These are phyloP conservation scores for Hypoxylon sp. DNA, from an alignment of 2,329 filamentous ascomycete species.

Conservation along the genomic window DNA sequence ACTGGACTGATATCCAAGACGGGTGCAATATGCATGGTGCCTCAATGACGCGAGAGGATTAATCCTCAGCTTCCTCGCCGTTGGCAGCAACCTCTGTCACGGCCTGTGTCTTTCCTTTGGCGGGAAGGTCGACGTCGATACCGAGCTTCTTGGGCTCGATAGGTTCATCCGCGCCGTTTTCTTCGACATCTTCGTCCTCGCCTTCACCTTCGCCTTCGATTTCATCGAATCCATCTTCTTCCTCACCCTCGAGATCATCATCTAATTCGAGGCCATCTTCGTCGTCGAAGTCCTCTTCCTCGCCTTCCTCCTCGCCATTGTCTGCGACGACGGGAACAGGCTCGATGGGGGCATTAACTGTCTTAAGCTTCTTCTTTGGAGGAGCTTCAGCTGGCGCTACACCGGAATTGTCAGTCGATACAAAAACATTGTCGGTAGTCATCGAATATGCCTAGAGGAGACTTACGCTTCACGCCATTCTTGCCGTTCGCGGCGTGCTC, in stretches of 20 bases:
- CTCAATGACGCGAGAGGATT: conserved; percentile 3
- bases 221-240: conserved; percentile 37
- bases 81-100: conserved; percentile 32
- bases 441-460: not conserved
- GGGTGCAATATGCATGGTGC: not conserved
- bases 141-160: conserved; percentile 40
- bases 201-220: conserved; percentile 32
- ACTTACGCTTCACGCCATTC: conserved; percentile 46
- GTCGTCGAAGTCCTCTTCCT: conserved; percentile 44
- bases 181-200: conserved; percentile 29
- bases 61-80: conserved; percentile 41
- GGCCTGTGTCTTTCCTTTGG: conserved; percentile 30
- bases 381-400: conserved; percentile 39
- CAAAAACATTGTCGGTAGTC: conserved; percentile 2
- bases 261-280: conserved; percentile 40
- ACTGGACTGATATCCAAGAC: not conserved
- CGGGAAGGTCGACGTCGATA: conserved; percentile 41
- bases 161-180: conserved; percentile 33
- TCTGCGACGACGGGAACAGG: conserved; percentile 39
- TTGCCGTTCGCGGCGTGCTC: no score
- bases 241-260: conserved; percentile 38
- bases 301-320: conserved; percentile 37
- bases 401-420: conserved; percentile 13
- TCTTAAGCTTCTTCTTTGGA: conserved; percentile 48
- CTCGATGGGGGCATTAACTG: conserved; percentile 34